Conservation (phyloP, 352 stramenopile genomes). For the Pythium chondricola region DNA sequence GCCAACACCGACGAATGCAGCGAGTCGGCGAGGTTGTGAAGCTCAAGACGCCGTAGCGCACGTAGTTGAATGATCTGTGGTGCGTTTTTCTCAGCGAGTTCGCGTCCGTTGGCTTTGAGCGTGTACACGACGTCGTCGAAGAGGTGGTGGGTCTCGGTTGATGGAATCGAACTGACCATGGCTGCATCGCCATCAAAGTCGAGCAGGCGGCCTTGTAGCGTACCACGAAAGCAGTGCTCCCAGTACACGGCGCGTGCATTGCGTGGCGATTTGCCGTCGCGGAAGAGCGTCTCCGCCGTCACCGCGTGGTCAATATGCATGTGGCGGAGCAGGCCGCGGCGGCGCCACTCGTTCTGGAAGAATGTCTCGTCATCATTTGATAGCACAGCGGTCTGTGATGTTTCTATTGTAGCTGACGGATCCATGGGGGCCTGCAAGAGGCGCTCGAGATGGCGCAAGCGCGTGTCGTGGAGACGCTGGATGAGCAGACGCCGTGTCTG, state of each 20-base stretch:
- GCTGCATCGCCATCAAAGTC: background rate
- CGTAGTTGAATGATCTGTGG: conserved; percentile 34
- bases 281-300: conserved; percentile 19
- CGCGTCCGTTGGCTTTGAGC: conserved; percentile 57
- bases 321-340: background rate
- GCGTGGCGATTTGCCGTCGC: background rate
- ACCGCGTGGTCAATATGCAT: background rate
- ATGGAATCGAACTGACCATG: no score
- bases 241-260: conserved; percentile 16
- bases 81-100: conserved; percentile 47
- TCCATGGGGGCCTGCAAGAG: no score
- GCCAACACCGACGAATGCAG: conserved; percentile 19
- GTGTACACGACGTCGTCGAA: conserved; percentile 52
- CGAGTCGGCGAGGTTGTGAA: conserved; percentile 66
- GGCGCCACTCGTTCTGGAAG: no score
- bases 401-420: no score
- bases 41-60: conserved; percentile 44
- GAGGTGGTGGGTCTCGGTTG: conserved; percentile 15
- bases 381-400: no score
- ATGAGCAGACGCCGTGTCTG: no score
- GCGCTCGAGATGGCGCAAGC: no score
- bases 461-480: no score
- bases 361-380: no score
- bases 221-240: conserved; percentile 17
- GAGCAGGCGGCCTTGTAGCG: background rate